Conservation (phyloP, 2,329 filamentous ascomycete genomes). For the Botryotinia calthae region DNA sequence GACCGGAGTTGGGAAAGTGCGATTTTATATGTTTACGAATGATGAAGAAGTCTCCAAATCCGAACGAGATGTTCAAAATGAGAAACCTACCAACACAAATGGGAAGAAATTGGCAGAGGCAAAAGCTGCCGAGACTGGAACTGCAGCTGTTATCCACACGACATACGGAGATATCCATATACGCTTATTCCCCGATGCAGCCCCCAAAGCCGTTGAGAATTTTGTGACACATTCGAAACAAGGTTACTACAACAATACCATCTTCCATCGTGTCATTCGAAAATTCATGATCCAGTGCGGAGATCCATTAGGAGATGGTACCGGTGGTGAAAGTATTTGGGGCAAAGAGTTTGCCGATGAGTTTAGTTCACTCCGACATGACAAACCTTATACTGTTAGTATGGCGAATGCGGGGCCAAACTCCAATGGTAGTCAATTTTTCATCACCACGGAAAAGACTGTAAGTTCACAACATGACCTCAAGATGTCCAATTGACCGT, state of each 20-base stretch:
- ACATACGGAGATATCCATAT: conserved; percentile 92
- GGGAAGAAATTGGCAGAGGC: conserved; percentile 53
- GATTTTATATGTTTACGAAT: conserved; percentile 98
- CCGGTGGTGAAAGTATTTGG: conserved; percentile 90
- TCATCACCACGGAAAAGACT: conserved; percentile 96
- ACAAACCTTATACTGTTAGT: conserved; percentile 92
- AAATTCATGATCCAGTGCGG: conserved; percentile 97
- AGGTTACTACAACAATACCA: conserved; percentile 95
- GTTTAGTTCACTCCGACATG: conserved; percentile 85
- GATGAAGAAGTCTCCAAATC: conserved; percentile 79
- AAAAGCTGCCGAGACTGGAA: conserved; percentile 70
- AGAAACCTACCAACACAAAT: conserved; percentile 72
- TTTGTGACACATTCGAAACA: conserved; percentile 88
- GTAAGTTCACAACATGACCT: conserved; percentile 47
- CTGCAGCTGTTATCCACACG: conserved; percentile 82
- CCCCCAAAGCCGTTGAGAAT: conserved; percentile 94
- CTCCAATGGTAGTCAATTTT: conserved; percentile 96
- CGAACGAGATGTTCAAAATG: conserved; percentile 88
- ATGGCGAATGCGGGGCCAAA: conserved; percentile 98
- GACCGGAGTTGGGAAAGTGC: conserved; percentile 80
- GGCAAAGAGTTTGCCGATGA: conserved; percentile 91
- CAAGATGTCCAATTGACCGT: conserved; percentile 18
- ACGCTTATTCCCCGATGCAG: conserved; percentile 86
- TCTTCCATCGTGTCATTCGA: conserved; percentile 94
- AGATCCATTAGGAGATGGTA: conserved; percentile 84